Base-by-base conservation (phyloP, 1,284 basidiomycete species). In the Pisolithus thermaeus region DNA sequence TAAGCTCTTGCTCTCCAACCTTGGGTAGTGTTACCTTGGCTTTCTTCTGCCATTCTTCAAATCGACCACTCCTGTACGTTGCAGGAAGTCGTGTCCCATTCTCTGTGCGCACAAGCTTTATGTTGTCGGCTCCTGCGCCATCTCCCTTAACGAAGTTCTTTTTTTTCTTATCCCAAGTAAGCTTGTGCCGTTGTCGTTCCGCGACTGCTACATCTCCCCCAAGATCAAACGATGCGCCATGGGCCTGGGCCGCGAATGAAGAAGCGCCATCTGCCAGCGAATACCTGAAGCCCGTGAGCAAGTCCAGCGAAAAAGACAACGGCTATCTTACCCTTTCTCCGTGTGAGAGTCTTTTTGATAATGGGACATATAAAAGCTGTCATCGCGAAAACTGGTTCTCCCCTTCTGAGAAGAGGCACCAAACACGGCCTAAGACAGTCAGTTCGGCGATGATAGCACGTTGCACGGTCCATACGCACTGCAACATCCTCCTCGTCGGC, bases 151-250 rank as follows among this genome's bases (percentile, higher is more conserved):
- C 76, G 59, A 98, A 98, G 62, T 90, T 93, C 69, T 97, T 97
- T 72, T 93, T 96, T 73, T 96, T 97, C 61, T 90, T 88, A 70
- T 98, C 95, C 97, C 97, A 99, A 38, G 69, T 83, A 53, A 88
- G 65, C 54, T 77, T 77, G 44, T 80, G 84, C 52, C 86, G 84
- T 52, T 84, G 82, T 52, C 81, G 78, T 12, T 80, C 75, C 28
- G 78, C 77, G 47, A 74, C 72, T 16, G 70, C 70, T 40, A 77
- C 83, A 59, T 98, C 96, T 11, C 83, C 85, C 2, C 82, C 77
- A 14, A 99, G 76, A 65, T 97, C 94, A 56, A 97, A 92, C 0
- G 90, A 80, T 3, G 84, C 86, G 6, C 79, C 77, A 3, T 80
- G 79, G 1, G 93, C 92, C 73, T 97, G 92, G 60, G 89, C 87